phyloP scores from a whole-genome alignment of 192 early-diverging fungal genomes.

The Dissophora ornata region DNA sequence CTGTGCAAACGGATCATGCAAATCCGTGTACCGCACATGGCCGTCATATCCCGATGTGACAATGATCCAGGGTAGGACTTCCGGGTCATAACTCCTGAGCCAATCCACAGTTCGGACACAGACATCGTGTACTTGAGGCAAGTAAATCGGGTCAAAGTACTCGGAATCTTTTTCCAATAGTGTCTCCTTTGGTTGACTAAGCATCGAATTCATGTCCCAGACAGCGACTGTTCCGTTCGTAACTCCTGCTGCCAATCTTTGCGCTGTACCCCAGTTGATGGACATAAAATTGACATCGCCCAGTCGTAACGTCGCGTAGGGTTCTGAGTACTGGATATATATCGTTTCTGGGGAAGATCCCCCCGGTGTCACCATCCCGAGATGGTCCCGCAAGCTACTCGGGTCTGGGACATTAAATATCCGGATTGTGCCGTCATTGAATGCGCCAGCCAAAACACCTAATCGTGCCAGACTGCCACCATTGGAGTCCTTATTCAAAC shows the following conservation, averaged over 20 bases:
- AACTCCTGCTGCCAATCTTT: constrained; percentile 27
- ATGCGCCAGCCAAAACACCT: constrained; percentile 32
- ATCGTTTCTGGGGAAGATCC: constrained; percentile 13
- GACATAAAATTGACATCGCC: constrained; percentile 49
- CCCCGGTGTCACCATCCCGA: neutral
- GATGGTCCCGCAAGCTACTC: neutral
- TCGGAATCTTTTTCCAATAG: constrained; percentile 40
- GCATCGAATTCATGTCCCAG: constrained; percentile 40
- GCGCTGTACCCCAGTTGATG: constrained; percentile 38
- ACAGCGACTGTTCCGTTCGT: constrained; percentile 39
- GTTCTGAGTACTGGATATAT: constrained; percentile 14
- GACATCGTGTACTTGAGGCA: constrained; percentile 51
- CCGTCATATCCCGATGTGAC: constrained; percentile 43
- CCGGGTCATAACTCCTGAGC: constrained; percentile 20
- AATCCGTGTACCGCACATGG: constrained; percentile 33
- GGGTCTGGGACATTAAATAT: constrained; percentile 41
- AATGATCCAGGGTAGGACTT: constrained; percentile 23
- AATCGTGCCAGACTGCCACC: constrained; percentile 11
- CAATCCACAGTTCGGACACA: constrained; percentile 39
- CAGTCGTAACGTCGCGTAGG: constrained; percentile 34
- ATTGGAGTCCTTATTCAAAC: neutral
- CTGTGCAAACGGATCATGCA: constrained; percentile 10
- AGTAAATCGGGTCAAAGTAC: constrained; percentile 34
- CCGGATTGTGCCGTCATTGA: constrained; percentile 39
- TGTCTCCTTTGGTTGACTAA: constrained; percentile 32